These are phyloP conservation scores for Dendrobium huoshanense DNA, from an alignment of 106 monocot species.

Conservation along the genomic window DNA sequence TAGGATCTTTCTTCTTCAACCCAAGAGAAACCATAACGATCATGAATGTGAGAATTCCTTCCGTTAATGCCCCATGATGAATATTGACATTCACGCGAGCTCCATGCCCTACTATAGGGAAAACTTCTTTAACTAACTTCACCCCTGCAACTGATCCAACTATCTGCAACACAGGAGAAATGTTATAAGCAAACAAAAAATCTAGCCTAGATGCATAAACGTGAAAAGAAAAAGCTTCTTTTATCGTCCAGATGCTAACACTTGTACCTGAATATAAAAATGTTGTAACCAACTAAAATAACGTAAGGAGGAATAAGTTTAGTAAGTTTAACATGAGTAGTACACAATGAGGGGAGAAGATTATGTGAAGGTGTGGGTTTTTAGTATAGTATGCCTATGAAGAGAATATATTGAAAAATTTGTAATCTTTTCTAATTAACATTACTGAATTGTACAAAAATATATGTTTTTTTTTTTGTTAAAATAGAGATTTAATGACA, in stretches of 20 bases:
- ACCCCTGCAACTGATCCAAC: slow-evolving; percentile 68
- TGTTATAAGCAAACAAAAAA: background rate
- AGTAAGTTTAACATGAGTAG: background rate
- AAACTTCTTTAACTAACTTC: slow-evolving; percentile 31
- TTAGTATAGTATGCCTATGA: background rate
- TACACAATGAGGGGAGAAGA: background rate
- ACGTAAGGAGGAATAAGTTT: background rate
- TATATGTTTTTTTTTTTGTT: too few species aligned
- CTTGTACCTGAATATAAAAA: background rate
- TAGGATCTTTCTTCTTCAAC: slow-evolving; percentile 59
- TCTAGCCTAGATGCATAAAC: background rate
- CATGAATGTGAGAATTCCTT: slow-evolving; percentile 76
- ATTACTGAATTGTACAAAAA: too few species aligned
- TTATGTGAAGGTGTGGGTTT: background rate
- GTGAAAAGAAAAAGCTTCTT: background rate
- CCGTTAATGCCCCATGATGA: slow-evolving; percentile 80
- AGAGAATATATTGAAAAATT: background rate
- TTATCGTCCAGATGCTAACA: background rate
- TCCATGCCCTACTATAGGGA: slow-evolving; percentile 71
- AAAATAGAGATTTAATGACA: too few species aligned
- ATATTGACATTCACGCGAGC: slow-evolving; percentile 66
- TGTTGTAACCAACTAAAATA: background rate
- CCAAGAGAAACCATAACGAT: slow-evolving; percentile 58
- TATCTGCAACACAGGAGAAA: slow-evolving; percentile 26
- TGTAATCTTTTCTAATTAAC: too few species aligned